A percentile compares a stretch with the other conserved stretches of the same genome.
Evolutionary conservation across 2,329 filamentous ascomycete genomes (phyloP).

Genomic region (Pseudogymnoascus sp.): DNA sequence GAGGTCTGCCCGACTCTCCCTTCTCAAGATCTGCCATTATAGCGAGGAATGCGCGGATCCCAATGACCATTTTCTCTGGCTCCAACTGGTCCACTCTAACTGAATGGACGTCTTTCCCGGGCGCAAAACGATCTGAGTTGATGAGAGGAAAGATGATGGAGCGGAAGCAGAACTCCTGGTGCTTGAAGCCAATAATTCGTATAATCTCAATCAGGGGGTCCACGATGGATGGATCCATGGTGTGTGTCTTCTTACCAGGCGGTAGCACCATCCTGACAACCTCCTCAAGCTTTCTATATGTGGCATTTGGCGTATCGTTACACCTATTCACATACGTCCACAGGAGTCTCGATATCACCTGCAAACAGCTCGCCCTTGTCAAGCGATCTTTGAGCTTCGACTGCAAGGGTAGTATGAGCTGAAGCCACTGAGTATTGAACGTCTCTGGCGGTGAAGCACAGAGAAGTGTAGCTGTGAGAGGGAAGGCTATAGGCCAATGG

Average conservation of each 20-base stretch:
- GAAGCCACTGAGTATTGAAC: slow-evolving; percentile 80
- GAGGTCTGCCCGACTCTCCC: slow-evolving; percentile 65
- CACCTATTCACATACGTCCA: slow-evolving; percentile 88
- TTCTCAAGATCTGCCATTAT: slow-evolving; percentile 92
- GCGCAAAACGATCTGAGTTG: slow-evolving; percentile 80
- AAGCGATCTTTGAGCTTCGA: slow-evolving; percentile 76
- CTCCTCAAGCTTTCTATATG: slow-evolving; percentile 77
- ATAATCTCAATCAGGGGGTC: slow-evolving; percentile 92
- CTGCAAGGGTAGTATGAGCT: slow-evolving; percentile 68
- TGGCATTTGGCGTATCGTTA: slow-evolving; percentile 60
- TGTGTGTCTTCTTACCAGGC: slow-evolving; percentile 69
- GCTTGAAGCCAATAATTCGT: slow-evolving; percentile 85
- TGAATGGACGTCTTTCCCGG: slow-evolving; percentile 52
- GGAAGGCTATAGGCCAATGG: slow-evolving; percentile 85
- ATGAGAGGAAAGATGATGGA: slow-evolving; percentile 91
- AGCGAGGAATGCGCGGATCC: slow-evolving; percentile 85
- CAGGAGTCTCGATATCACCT: slow-evolving; percentile 79
- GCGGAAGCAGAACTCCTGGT: slow-evolving; percentile 88
- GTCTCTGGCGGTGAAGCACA: slow-evolving; percentile 80
- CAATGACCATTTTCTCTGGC: slow-evolving; percentile 94
- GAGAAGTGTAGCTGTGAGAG: slow-evolving; percentile 75
- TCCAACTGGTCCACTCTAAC: slow-evolving; percentile 86
- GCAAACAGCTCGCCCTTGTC: slow-evolving; percentile 70
- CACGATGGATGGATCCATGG: slow-evolving; percentile 72
- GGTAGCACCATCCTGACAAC: slow-evolving; percentile 79